phyloP scores from a whole-genome alignment of 257 asterid genomes.

The Dorcoceras hygrometricum region DNA sequence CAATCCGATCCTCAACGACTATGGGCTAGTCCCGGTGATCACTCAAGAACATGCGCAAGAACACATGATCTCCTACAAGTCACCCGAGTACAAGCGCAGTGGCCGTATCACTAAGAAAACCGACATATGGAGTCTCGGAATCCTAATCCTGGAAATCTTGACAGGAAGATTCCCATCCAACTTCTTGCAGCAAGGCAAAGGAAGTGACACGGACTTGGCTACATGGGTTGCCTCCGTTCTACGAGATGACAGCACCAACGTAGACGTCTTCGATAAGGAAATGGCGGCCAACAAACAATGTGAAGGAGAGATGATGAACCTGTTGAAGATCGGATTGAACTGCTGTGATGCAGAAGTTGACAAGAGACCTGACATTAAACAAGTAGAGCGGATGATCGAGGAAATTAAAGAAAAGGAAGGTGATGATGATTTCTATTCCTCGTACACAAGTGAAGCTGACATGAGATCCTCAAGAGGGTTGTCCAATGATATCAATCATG shows the following conservation, averaged over 20 bases:
- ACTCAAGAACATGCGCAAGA: conserved; percentile 66
- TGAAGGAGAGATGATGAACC: conserved; percentile 61
- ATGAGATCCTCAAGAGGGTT: conserved; percentile 54
- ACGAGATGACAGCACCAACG: conserved; percentile 21
- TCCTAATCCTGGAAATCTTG: conserved; percentile 65
- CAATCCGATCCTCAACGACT: conserved; percentile 71
- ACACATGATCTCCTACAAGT: conserved; percentile 63
- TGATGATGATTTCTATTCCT: conserved; percentile 50
- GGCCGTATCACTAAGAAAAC: conserved; percentile 63
- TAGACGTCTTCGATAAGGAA: conserved; percentile 52
- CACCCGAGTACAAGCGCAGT: conserved; percentile 62
- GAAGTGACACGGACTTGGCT: conserved; percentile 45
- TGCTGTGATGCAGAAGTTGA: conserved; percentile 59
- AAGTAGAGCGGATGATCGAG: conserved; percentile 60
- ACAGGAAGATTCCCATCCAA: conserved; percentile 59
- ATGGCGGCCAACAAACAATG: conserved; percentile 42
- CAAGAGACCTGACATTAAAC: conserved; percentile 56
- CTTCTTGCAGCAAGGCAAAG: conserved; percentile 45
- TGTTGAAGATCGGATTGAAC: conserved; percentile 55
- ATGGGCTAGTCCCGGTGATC: conserved; percentile 71
- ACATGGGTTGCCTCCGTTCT: conserved; percentile 50
- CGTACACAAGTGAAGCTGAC: conserved; percentile 47
- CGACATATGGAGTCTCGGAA: conserved; percentile 88
- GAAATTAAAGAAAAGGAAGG: conserved; percentile 57
- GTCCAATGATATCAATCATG: conserved; percentile 47